Base-by-base conservation (phyloP, 1,139 yeast species). In the Blastobotrys apis region DNA sequence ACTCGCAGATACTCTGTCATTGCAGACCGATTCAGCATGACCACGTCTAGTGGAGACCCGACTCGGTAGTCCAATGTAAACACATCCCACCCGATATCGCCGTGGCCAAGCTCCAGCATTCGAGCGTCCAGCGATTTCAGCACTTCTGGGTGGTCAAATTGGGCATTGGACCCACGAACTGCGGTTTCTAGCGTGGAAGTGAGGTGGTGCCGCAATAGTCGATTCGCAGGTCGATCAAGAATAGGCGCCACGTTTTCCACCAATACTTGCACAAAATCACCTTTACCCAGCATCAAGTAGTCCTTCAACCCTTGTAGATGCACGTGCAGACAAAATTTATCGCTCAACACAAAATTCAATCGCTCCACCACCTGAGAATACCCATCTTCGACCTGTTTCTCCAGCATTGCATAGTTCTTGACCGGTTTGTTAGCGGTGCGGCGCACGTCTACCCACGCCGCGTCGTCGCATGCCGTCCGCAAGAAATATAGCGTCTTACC, bases 61-160 rank as follows among this genome's bases (percentile, higher is more conserved):
- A 87, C 69, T 42, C 80, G 73, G 60, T 85, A 92, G 58, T 88
- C 97, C 39, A 92, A 68, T 0, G 97, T 87, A 62, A 92, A 90
- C 3, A 85, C 88, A 59, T 90, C 95, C 97, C 97, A 92, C 69
- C 75, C 73, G 35, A 60, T 49, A 52, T 69, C 79, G 0, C 94
- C 94, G 54, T 81, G 77, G 2, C 79, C 78, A 32, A 81, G 67
- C 43, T 66, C 90, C 41, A 88, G 71, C 39, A 90, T 73, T 38
- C 96, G 71, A 0, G 96, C 95, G 67, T 92, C 97, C 15, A 92
- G 61, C 42, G 87, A 68, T 40, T 73, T 69, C n/a, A 74, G 55
- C 2, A 77, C 67, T 21, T 60, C 64, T 3, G 63, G 64, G 2
- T 59, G 59, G 32, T 70, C 75, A 52, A 70, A 67, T 47, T 73